Conservation (phyloP, 2,329 filamentous ascomycete species). For the Tolypocladium endophyticum region DNA sequence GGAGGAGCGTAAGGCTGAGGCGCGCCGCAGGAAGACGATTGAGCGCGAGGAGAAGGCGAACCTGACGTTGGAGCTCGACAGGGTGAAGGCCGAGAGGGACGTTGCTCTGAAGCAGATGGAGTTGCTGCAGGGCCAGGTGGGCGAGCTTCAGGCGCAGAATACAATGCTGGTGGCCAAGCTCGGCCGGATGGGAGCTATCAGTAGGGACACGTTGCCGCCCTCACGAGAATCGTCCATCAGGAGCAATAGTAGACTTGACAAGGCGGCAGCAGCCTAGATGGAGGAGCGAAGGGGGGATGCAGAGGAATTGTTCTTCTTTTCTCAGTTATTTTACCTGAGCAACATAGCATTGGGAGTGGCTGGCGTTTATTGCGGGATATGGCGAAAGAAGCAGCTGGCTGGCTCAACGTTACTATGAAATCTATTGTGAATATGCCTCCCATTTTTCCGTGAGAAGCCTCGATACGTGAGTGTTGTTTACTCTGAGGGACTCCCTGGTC, state of each 20-base stretch:
- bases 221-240: slow-evolving; percentile 1
- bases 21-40: slow-evolving; percentile 34
- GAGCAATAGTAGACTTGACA: neutral
- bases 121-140: slow-evolving; percentile 42
- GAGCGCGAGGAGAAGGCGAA: slow-evolving; percentile 44
- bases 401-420: neutral
- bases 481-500: slow-evolving; percentile 1
- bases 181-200: slow-evolving; percentile 33
- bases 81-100: slow-evolving; percentile 38
- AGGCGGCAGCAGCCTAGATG: neutral
- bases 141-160: slow-evolving; percentile 49
- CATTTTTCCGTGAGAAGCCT: slow-evolving; percentile 14
- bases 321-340: neutral
- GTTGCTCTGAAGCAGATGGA: slow-evolving; percentile 41
- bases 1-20: slow-evolving; percentile 50
- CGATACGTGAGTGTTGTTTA: slow-evolving; percentile 11
- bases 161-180: slow-evolving; percentile 45
- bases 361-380: neutral
- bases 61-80: slow-evolving; percentile 41
- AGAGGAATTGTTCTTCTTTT: neutral
- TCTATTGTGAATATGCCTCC: neutral
- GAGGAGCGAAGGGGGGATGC: neutral
- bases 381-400: neutral
- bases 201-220: slow-evolving; percentile 7
- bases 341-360: neutral